Conservation (phyloP, 176 grass and related monocot genomes). For the Eremochloa ophiuroides region DNA sequence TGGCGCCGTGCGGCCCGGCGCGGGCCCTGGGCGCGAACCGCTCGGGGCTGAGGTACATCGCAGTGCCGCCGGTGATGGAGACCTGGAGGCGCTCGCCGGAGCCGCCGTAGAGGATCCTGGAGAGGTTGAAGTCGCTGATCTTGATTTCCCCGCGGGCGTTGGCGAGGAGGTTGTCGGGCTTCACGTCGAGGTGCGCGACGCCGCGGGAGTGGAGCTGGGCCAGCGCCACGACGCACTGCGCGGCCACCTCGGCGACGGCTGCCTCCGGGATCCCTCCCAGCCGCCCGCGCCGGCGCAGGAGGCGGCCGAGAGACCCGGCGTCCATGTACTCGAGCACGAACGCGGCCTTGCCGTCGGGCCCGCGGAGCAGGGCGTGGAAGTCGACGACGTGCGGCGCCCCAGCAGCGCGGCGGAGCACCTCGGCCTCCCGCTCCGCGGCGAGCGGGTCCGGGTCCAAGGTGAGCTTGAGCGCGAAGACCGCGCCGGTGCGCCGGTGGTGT, state of each 20-base stretch:
- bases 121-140: slow-evolving; percentile 20
- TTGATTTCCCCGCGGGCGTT: slow-evolving; percentile 22
- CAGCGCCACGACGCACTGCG: slow-evolving; percentile 17
- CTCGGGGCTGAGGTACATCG: slow-evolving; percentile 32
- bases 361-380: slow-evolving; percentile 33
- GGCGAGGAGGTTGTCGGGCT: slow-evolving; percentile 34
- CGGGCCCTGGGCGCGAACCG: slow-evolving; percentile 21
- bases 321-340: slow-evolving; percentile 34
- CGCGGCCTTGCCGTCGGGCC: background rate
- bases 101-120: background rate
- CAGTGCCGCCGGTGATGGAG: background rate
- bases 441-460: background rate
- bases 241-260: slow-evolving; percentile 34
- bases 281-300: background rate
- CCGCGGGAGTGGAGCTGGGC: slow-evolving; percentile 31
- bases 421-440: background rate
- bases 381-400: slow-evolving; percentile 20
- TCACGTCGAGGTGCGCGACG: slow-evolving; percentile 35
- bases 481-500: slow-evolving; percentile 12
- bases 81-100: background rate
- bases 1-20: background rate
- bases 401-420: slow-evolving; percentile 10
- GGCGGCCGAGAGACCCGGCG: background rate
- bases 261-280: background rate
- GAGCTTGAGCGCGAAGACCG: slow-evolving; percentile 24